Conservation (phyloP, 2,329 filamentous ascomycete genomes). For the Chalara sp. region DNA sequence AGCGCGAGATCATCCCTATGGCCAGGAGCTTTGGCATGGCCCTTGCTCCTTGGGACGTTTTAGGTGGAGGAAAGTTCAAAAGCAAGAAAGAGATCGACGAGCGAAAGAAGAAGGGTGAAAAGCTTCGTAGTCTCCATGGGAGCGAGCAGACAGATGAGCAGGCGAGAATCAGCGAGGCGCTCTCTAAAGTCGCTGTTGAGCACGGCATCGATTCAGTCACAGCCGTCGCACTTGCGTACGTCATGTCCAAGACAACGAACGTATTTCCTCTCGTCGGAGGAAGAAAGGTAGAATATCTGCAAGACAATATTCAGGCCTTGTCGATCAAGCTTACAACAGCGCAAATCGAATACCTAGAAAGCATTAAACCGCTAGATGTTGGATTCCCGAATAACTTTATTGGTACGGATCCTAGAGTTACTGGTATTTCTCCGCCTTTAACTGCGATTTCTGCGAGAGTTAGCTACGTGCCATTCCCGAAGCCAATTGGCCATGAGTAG, state of each 20-base stretch:
- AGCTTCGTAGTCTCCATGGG: conserved; percentile 10
- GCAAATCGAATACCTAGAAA: conserved; percentile 47
- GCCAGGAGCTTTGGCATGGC: conserved; percentile 46
- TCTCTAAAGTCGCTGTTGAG: conserved; percentile 45
- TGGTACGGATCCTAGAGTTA: not conserved
- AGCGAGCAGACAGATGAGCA: conserved; percentile 29
- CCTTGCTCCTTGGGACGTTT: conserved; percentile 44
- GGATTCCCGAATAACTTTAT: conserved; percentile 4
- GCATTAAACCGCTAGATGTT: conserved; percentile 29
- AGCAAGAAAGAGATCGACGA: conserved; percentile 34
- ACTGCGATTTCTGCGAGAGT: not conserved
- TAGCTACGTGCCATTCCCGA: not conserved
- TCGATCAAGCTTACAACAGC: conserved; percentile 40
- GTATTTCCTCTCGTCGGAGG: conserved; percentile 52
- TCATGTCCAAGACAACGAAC: conserved; percentile 46
- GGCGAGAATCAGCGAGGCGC: conserved; percentile 39
- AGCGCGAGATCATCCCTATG: conserved; percentile 53
- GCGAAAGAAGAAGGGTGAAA: conserved; percentile 23
- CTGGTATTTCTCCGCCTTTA: not conserved
- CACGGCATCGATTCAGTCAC: conserved; percentile 45
- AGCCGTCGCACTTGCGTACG: conserved; percentile 48
- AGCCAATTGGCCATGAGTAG: not conserved
- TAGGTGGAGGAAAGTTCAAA: conserved; percentile 40
- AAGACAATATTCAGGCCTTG: conserved; percentile 47
- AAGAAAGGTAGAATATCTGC: conserved; percentile 48